Evolutionary conservation across 805 yeast genomes (phyloP), one percentile per base, ranked within the genome.

Genomic region (Starmera caribaea): DNA sequence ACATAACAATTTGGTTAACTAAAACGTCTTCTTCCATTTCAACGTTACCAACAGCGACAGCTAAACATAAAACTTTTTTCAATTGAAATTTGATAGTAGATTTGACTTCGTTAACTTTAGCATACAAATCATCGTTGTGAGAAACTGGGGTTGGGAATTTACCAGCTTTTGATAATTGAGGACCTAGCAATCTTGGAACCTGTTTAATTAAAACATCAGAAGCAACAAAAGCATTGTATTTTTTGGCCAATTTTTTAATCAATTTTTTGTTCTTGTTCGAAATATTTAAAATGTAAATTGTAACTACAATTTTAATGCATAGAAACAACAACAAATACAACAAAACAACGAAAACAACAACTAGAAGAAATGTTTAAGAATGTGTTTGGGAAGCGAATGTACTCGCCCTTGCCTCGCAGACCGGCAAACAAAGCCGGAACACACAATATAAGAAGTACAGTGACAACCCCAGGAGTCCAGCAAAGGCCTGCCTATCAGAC

Each of bases 91-190:
- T 92, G 80, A 92, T 88, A 81, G 99, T 92, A 55, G 98, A 89
- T 78, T 83, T 89, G 63, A 92, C 97, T 68, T 92, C 99, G 62
- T 75, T 80, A 63, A 92, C 92, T 86, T 90, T 92, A 58, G 79
- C 66, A 81, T 86, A 85, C 68, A 92, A 81, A 71, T 92, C 98
- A 69, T 92, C 99, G 72, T 85, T 79, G 85, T 92, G 98, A 54
- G 99, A 92, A 62, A 92, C 98, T 75, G 99, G 99, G 71, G 97
- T 90, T 73, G 99, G 99, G 96, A 92, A 92, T 90, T 92, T 92
- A 84, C 98, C 98, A 68, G 97, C 97, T 85, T 92, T 92, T 59
- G 98, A 92, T 68, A 92, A 87, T 73, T 90, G 96, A 71, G 99
- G 99, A 78, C 99, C 99, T 68, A 92, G 81, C 69, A 92, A 81